Conservation (phyloP, 2,329 filamentous ascomycete species). For the Juglanconis oblonga region DNA sequence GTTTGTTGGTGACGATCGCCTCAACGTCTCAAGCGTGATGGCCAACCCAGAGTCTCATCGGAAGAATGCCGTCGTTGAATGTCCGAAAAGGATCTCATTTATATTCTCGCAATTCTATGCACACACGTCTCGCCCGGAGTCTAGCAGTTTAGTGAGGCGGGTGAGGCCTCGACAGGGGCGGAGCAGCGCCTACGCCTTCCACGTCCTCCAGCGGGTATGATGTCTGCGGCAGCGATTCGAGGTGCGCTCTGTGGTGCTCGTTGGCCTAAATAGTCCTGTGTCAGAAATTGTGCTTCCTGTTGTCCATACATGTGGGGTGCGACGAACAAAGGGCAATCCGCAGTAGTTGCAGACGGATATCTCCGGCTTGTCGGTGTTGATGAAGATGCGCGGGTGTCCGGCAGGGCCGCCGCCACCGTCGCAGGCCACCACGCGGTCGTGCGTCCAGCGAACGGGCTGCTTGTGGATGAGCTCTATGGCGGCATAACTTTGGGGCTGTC, state of each 20-base stretch:
- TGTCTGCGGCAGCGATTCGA: slow-evolving; percentile 77
- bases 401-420: slow-evolving; percentile 88
- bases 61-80: not conserved
- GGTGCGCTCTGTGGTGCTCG: slow-evolving; percentile 79
- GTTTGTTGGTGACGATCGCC: not conserved
- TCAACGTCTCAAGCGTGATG: not conserved
- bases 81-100: not conserved
- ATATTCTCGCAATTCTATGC: slow-evolving; percentile 4
- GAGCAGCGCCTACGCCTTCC: slow-evolving; percentile 31
- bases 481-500: slow-evolving; percentile 79
- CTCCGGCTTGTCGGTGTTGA: slow-evolving; percentile 97
- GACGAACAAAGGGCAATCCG: slow-evolving; percentile 82
- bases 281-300: not conserved
- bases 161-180: slow-evolving; percentile 15
- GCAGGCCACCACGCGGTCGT: slow-evolving; percentile 77
- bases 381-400: slow-evolving; percentile 91
- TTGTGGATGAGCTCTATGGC: slow-evolving; percentile 96
- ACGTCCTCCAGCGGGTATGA: slow-evolving; percentile 68
- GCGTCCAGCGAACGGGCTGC: slow-evolving; percentile 89
- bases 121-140: not conserved
- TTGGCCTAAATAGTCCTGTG: slow-evolving; percentile 61
- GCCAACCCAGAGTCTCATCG: not conserved
- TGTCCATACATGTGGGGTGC: not conserved
- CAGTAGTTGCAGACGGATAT: slow-evolving; percentile 91
- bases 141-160: slow-evolving; percentile 4